phyloP scores from a whole-genome alignment of 371 early-diverging fungal genomes.

The Haplosporangium sp. region DNA sequence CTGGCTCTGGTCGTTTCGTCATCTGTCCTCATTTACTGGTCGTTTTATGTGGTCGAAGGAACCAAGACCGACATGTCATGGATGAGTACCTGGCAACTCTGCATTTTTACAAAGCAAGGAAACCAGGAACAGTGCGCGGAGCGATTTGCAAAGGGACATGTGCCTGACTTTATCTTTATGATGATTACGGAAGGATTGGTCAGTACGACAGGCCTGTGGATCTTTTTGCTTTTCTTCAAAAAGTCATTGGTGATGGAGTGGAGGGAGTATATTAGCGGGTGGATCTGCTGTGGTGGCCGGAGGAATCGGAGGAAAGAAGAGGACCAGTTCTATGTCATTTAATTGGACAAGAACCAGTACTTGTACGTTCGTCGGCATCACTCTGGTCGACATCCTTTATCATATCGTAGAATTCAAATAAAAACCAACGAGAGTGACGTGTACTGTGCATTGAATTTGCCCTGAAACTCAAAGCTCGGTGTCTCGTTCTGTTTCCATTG shows the following conservation, averaged over 20 bases:
- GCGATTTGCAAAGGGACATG: constrained; percentile 26
- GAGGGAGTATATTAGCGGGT: constrained; percentile 43
- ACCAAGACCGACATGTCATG: constrained; percentile 41
- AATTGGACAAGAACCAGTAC: background rate
- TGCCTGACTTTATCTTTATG: constrained; percentile 50
- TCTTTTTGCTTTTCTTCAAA: constrained; percentile 55
- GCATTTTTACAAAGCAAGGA: constrained; percentile 34
- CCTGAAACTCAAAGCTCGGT: too few relatives aligned
- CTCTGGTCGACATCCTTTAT: too few relatives aligned
- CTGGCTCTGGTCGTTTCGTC: constrained; percentile 63
- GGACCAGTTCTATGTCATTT: constrained; percentile 54
- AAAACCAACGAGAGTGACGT: too few relatives aligned
- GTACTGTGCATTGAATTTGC: too few relatives aligned
- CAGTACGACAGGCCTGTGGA: constrained; percentile 48
- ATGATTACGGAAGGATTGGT: constrained; percentile 48
- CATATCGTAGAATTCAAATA: too few relatives aligned
- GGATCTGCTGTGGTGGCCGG: constrained; percentile 48
- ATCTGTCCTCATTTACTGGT: constrained; percentile 66
- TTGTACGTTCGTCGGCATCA: too few relatives aligned
- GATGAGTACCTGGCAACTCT: constrained; percentile 54
- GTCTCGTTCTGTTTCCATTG: too few relatives aligned
- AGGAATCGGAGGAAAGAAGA: constrained; percentile 29
- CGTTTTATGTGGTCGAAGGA: constrained; percentile 44
- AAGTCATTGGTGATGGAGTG: constrained; percentile 36
- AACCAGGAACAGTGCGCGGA: constrained; percentile 39